Conservation (phyloP, 768 basidiomycete species). For the Gloeostereum incarnatum region DNA sequence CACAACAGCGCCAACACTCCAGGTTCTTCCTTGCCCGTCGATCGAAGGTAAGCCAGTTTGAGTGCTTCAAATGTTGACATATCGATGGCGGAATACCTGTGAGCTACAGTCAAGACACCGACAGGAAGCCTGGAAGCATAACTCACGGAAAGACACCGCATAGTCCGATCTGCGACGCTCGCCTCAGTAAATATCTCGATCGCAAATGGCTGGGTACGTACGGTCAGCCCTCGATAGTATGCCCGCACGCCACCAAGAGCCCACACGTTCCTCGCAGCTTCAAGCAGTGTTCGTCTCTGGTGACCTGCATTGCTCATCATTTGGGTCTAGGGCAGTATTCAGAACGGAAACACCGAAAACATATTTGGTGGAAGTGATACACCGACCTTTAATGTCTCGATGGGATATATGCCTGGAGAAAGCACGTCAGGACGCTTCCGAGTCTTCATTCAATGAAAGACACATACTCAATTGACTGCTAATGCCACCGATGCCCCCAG, state of each 20-base stretch:
- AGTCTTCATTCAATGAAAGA: constrained; percentile 3
- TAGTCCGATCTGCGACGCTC: constrained; percentile 67
- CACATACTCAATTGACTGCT: constrained; percentile 78
- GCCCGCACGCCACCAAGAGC: constrained; percentile 67
- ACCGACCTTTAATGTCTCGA: constrained; percentile 87
- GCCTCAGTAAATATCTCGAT: constrained; percentile 10
- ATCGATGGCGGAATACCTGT: constrained; percentile 87
- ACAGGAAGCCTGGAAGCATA: constrained; percentile 2
- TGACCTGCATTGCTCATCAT: constrained; percentile 85
- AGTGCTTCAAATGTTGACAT: constrained; percentile 97
- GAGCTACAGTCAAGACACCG: constrained; percentile 3
- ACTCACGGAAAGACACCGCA: constrained; percentile 92
- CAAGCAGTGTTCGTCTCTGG: constrained; percentile 45
- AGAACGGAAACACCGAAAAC: neutral
- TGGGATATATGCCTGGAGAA: constrained; percentile 80
- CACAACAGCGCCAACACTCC: constrained; percentile 79
- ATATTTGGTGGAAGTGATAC: neutral
- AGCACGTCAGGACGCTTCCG: constrained; percentile 13
- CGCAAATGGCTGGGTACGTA: constrained; percentile 31
- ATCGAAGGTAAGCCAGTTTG: constrained; percentile 82
- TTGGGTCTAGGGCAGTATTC: constrained; percentile 52
- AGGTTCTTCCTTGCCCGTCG: constrained; percentile 84
- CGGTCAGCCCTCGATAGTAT: constrained; percentile 86
- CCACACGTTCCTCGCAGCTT: constrained; percentile 71
- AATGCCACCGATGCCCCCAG: constrained; percentile 95